Evolutionary conservation across 352 stramenopile genomes (phyloP), one percentile per base, ranked within the genome.

Genomic region (Thraustochytrium sp.): DNA sequence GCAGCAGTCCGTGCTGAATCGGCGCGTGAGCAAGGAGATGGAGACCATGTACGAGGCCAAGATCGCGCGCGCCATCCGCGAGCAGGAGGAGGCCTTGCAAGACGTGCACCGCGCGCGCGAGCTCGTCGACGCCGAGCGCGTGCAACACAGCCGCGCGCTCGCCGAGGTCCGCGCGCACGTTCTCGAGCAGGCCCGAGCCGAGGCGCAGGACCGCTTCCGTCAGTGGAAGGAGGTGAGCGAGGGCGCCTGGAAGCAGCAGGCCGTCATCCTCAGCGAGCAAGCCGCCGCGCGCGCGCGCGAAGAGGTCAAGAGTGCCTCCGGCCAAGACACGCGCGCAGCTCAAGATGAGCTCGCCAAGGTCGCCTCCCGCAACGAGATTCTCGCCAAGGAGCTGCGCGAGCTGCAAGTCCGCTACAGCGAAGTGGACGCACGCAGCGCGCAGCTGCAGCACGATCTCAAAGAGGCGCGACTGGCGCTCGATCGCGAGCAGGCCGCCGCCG

Each of bases 21-120:
- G 62, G 4, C 62, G 62, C 40, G 62, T 54, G 1, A 31, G 48
- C 18, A 53, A 53, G 11, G 62, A 75, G 23, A 54, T 75, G 62
- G 37, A 72, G 44, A 75, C 37, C 38, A 54, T 75, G 62, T 75
- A 75, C 44, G 62, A 75, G 62, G 37, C 37, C 38, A 75, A 75
- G 40, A 75, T 75, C 31, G 37, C 23, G 62, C 36, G n/a, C 21
- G 62, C 62, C 4, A 75, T 75, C 29, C 23, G 48, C 29, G 62
- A 75, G 62, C 62, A 75, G 18, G 23, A 75, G 44, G 37, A 18
- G 11, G 62, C 62, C 11, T 37, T 75, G 8, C n/a, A 75, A 53
- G 62, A 75, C 31, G 62, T 75, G 23, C 29, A 75, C 23, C 62
- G 62, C 26, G 62, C 62, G n/a, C 36, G 26, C 11, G 23, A 18